Base-by-base conservation (phyloP, 2,329 filamentous ascomycete species). In the Phialemoniopsis sp. region DNA sequence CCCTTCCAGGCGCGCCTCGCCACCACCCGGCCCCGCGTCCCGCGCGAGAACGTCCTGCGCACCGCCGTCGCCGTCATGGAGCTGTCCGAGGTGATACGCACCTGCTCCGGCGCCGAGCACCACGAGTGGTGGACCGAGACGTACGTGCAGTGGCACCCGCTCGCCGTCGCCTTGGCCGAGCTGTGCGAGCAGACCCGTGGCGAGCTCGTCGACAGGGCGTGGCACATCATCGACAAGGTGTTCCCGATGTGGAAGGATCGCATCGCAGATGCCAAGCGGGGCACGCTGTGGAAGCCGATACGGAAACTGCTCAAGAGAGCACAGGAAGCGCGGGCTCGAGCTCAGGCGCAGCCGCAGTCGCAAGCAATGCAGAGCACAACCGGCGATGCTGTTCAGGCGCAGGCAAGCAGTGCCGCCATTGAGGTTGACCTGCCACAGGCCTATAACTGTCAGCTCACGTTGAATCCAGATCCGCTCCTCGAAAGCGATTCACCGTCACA, bases 61-160 rank as follows among this genome's bases (percentile, higher is more conserved):
- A 71, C 65, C 8, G 68, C 73, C 5, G 52, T 73, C 14, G 66
- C 68, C 13, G 62, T 67, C 36, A 62, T 76, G 37, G 67, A 73
- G 40, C 54, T 69, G 14, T 55, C 55, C 31, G 57, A 61, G 15
- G 43, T 47, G 32, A 45, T 56, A 29, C 51, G 53, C 18, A 53
- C 56, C 36, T 58, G 59, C n/a, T 54, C 56, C 4, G 61, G 58
- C 32, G 57, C 52, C 1, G 57, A 61, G 12, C 55, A 62, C 4
- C 74, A 66, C 53, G 51, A 54, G 15, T 76, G 73, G 68, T 71
- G 72, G 63, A 59, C 64, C n/a, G 52, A 62, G 13, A 67, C 60
- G 1, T 77, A 73, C 52, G 67, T 74, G 13, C 73, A 74, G 42
- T 78, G 74, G 74, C 73, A 78, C 46, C 66, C 72, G 8, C 56